phyloP scores from a whole-genome alignment of 2,329 filamentous ascomycete species.

The Arthrinium puccinioides region DNA sequence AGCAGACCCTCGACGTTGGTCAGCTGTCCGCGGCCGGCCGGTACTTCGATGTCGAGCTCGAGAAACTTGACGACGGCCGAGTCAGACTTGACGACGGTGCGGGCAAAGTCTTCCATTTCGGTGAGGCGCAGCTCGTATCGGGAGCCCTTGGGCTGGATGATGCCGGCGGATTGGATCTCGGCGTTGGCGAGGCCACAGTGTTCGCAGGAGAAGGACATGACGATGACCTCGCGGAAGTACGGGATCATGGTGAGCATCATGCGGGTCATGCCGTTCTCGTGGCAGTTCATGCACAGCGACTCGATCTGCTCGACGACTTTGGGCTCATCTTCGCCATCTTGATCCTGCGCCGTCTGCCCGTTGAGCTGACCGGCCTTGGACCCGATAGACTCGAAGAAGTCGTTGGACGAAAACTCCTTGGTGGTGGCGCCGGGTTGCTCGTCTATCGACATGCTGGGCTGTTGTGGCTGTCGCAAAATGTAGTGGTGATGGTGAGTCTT shows the following conservation, averaged over 20 bases:
- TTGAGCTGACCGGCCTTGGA: conserved; percentile 49
- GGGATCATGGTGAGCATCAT: conserved; percentile 88
- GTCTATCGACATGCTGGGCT: conserved; percentile 33
- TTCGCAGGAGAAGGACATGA: conserved; percentile 93
- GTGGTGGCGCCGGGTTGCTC: conserved; percentile 25
- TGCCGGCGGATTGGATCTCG: conserved; percentile 86
- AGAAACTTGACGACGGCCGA: conserved; percentile 79
- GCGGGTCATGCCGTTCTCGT: conserved; percentile 73
- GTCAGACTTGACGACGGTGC: conserved; percentile 90
- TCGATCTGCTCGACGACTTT: conserved; percentile 62
- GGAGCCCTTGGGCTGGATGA: conserved; percentile 82
- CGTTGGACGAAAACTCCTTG: conserved; percentile 25
- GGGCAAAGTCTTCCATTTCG: conserved; percentile 63
- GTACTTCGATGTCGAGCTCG: conserved; percentile 89
- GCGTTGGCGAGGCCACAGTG: conserved; percentile 87
- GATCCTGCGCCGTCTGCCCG: conserved; percentile 18
- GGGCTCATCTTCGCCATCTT: conserved; percentile 35
- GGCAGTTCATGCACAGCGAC: conserved; percentile 82
- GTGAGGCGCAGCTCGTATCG: conserved; percentile 80
- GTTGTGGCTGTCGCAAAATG: too few species aligned
- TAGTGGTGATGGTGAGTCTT: too few species aligned
- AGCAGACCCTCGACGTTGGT: conserved; percentile 91
- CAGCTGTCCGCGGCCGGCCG: conserved; percentile 81
- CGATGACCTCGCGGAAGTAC: conserved; percentile 93
- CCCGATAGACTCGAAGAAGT: conserved; percentile 58